Evolutionary conservation across 2,329 filamentous ascomycete genomes (phyloP).

Genomic region (Macroventuria anomochaeta): DNA sequence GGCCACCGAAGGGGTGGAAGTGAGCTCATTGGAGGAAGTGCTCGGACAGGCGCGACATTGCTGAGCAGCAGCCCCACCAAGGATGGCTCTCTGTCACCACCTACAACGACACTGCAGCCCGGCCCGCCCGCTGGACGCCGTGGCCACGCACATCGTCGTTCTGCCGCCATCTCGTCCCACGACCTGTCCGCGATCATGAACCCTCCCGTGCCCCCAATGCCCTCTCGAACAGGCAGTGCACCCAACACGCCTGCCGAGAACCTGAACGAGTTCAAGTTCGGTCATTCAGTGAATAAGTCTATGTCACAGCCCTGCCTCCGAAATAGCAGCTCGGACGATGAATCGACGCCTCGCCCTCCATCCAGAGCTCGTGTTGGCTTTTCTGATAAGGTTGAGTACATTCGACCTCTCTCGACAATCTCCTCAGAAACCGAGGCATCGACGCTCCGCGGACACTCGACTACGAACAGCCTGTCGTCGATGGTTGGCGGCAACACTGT

Average conservation of each 20-base stretch:
- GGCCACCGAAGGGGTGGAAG: conserved; percentile 77
- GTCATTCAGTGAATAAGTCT: conserved; percentile 46
- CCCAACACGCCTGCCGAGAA: conserved; percentile 65
- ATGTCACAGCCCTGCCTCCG: conserved; percentile 50
- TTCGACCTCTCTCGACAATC: conserved; percentile 81
- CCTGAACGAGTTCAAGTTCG: conserved; percentile 49
- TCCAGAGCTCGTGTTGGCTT: conserved; percentile 77
- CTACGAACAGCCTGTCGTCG: conserved; percentile 81
- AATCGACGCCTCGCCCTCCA: conserved; percentile 44
- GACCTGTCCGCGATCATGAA: conserved; percentile 76
- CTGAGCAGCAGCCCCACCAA: conserved; percentile 76
- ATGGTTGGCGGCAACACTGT: conserved; percentile 67
- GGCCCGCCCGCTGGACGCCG: conserved; percentile 63
- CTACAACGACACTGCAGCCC: conserved; percentile 58
- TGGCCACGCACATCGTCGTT: conserved; percentile 81
- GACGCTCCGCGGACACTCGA: conserved; percentile 74
- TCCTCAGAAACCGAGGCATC: conserved; percentile 82
- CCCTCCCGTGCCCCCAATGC: conserved; percentile 61
- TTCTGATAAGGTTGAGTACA: conserved; percentile 82
- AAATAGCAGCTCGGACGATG: conserved; percentile 31
- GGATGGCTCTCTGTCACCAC: conserved; percentile 63
- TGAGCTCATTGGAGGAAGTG: conserved; percentile 82
- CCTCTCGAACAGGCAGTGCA: conserved; percentile 66
- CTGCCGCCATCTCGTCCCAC: conserved; percentile 80
- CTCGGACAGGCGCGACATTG: conserved; percentile 57